Evolutionary conservation across 345 rosid species (phyloP).

Genomic region (Citropsis articulata): DNA sequence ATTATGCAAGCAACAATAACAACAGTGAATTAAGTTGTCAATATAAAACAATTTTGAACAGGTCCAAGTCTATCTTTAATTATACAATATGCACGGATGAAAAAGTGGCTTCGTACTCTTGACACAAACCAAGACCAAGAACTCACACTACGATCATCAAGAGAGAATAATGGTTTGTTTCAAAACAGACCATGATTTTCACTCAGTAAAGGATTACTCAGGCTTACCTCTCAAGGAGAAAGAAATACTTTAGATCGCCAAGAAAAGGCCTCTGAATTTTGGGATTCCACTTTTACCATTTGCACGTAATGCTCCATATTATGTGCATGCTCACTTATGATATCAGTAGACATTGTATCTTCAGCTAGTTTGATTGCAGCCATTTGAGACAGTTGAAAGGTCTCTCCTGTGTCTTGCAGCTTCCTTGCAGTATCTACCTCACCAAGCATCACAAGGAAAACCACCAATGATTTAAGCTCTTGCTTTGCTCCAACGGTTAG

Average conservation of each 20-base stretch:
- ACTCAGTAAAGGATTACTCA: background rate
- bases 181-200: background rate
- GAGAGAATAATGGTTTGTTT: background rate
- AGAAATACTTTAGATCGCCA: slow-evolving; percentile 75
- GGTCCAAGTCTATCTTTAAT: background rate
- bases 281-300: slow-evolving; percentile 37
- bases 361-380: slow-evolving; percentile 84
- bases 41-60: background rate
- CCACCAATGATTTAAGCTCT: slow-evolving; percentile 78
- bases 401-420: slow-evolving; percentile 68
- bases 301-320: slow-evolving; percentile 51
- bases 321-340: slow-evolving; percentile 53
- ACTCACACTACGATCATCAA: background rate
- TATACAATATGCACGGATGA: background rate
- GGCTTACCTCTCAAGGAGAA: slow-evolving; percentile 40
- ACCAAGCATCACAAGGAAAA: slow-evolving; percentile 70
- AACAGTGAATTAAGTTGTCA: background rate
- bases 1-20: background rate
- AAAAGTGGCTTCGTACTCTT: background rate
- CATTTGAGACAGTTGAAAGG: slow-evolving; percentile 67
- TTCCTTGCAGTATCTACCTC: slow-evolving; percentile 63
- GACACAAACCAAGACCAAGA: background rate
- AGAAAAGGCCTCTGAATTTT: slow-evolving; percentile 49
- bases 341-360: slow-evolving; percentile 53
- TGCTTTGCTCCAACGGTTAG: slow-evolving; percentile 59